phyloP scores from a whole-genome alignment of 306 rosid genomes.

The Malus sieversii region DNA sequence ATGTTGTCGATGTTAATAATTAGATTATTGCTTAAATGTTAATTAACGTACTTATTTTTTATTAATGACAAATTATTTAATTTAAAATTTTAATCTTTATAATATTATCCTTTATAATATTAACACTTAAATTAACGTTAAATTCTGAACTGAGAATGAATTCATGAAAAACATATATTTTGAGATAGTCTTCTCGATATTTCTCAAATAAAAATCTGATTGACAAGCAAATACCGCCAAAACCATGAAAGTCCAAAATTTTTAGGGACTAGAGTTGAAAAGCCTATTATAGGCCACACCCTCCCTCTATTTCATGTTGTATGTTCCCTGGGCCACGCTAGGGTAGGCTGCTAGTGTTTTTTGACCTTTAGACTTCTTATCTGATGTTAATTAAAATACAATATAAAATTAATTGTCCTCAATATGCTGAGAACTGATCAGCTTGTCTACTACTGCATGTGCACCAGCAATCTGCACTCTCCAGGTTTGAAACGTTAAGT shows the following conservation, averaged over 20 bases:
- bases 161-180: too few relatives aligned
- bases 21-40: too few relatives aligned
- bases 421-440: background rate
- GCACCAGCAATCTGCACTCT: background rate
- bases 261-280: background rate
- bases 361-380: background rate
- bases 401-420: background rate
- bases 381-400: background rate
- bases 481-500: constrained; percentile 2
- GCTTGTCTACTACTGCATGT: background rate
- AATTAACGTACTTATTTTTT: too few relatives aligned
- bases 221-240: background rate
- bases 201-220: background rate
- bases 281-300: background rate
- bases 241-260: constrained; percentile 1
- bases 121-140: too few relatives aligned
- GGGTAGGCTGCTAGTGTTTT: background rate
- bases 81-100: too few relatives aligned
- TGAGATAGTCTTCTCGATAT: rapidly evolving
- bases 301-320: background rate
- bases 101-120: too few relatives aligned
- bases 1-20: too few relatives aligned
- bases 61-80: too few relatives aligned
- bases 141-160: rapidly evolving
- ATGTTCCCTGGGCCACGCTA: background rate